phyloP scores from a whole-genome alignment of 768 basidiomycete genomes.

The Tephrocybe sp. region DNA sequence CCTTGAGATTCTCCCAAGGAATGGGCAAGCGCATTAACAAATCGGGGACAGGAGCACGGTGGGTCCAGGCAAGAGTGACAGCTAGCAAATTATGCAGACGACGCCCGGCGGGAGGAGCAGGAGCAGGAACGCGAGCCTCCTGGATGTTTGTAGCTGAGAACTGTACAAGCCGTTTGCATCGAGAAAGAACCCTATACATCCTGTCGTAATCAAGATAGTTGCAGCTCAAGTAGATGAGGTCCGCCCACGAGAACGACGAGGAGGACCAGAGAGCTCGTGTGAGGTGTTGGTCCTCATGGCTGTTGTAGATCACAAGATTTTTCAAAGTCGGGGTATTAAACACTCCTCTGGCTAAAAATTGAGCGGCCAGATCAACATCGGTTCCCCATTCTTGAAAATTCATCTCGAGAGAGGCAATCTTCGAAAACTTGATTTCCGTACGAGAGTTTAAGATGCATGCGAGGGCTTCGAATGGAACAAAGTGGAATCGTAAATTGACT shows the following conservation, averaged over 20 bases:
- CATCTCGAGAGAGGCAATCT: slow-evolving; percentile 3
- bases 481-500: slow-evolving; percentile 4
- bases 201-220: not conserved
- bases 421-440: not conserved
- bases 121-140: not conserved
- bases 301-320: slow-evolving; percentile 1
- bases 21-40: slow-evolving; percentile 1
- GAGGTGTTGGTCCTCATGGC: not conserved
- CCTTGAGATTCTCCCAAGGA: not conserved
- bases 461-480: slow-evolving; percentile 3
- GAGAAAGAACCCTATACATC: not conserved
- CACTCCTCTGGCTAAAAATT: not conserved
- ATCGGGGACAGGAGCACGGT: not conserved
- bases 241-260: not conserved
- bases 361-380: not conserved
- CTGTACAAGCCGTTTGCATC: not conserved
- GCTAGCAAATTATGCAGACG: not conserved
- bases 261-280: not conserved
- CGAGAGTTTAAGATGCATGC: not conserved
- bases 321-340: slow-evolving; percentile 5
- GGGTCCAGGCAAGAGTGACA: not conserved
- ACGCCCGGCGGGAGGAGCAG: not conserved
- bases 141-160: slow-evolving; percentile 8
- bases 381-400: slow-evolving; percentile 2
- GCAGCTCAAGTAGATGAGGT: slow-evolving; percentile 1